A percentile compares a stretch with the other conserved stretches of the same genome.
Conservation (phyloP, 1,284 basidiomycete genomes). For the Cutaneotrichosporon sp. region DNA sequence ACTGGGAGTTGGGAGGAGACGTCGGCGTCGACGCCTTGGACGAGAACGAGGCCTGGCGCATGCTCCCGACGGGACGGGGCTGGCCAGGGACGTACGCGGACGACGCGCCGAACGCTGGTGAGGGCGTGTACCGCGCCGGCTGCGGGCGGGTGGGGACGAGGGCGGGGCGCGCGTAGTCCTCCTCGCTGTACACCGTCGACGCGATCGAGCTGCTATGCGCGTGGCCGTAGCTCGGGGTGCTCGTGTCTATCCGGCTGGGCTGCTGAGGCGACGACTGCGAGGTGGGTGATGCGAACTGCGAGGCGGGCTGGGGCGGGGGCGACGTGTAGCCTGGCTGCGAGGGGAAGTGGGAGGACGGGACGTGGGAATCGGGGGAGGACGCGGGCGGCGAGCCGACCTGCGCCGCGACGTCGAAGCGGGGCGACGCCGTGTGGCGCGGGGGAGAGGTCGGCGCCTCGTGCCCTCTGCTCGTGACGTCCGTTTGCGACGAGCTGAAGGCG, state of each 20-base stretch:
- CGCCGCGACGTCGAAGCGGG: neutral
- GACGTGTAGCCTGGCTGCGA: neutral
- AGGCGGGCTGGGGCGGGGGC: neutral
- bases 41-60: conserved; percentile 11
- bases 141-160: conserved; percentile 39
- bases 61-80: conserved; percentile 42
- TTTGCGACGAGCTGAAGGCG: neutral
- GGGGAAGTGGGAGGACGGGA: neutral
- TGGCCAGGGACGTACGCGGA: conserved; percentile 45
- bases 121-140: conserved; percentile 38
- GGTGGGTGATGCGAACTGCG: conserved; percentile 1
- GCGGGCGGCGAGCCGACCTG: neutral
- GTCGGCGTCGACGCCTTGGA: conserved; percentile 13
- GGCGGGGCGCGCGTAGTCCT: conserved; percentile 22
- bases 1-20: neutral
- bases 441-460: neutral
- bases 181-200: conserved; percentile 12
- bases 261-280: neutral
- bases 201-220: conserved; percentile 1
- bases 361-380: neutral
- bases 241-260: neutral
- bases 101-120: conserved; percentile 11
- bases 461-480: neutral
- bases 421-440: neutral
- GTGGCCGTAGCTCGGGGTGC: neutral